Evolutionary conservation across 345 rosid species (phyloP).

Genomic region (Carallia brachiata): DNA sequence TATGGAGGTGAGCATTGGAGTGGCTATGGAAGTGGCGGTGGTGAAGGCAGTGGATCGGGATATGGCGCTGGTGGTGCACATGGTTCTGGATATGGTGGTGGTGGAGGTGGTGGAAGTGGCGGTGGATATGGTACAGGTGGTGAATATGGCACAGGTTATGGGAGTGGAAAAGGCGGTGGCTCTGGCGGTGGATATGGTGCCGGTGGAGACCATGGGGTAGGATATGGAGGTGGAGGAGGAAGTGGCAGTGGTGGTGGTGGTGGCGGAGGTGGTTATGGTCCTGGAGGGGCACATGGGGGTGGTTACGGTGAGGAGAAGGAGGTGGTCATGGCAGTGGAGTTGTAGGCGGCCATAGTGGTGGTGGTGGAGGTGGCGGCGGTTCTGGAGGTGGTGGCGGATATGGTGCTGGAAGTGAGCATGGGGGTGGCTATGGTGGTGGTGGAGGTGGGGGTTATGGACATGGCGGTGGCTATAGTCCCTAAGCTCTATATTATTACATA

Average conservation of each 20-base stretch:
- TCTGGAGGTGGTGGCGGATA: constrained; percentile 14
- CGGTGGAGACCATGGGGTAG: constrained; percentile 38
- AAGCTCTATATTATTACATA: background rate
- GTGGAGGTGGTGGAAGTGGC: constrained; percentile 17
- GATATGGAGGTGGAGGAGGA: constrained; percentile 26
- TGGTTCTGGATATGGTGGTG: constrained; percentile 19
- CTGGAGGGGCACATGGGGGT: constrained; percentile 32
- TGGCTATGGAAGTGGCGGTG: constrained; percentile 15
- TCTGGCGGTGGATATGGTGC: constrained; percentile 19
- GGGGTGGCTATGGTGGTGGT: constrained; percentile 18
- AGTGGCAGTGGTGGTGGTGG: constrained; percentile 37
- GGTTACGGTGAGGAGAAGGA: constrained; percentile 27
- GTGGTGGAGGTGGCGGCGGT: constrained; percentile 25
- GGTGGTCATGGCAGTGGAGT: constrained; percentile 18
- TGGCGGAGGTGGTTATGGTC: constrained; percentile 37
- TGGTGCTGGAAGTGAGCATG: constrained; percentile 19
- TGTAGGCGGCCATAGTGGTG: constrained; percentile 24
- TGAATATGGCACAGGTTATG: constrained; percentile 1
- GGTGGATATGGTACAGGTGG: constrained; percentile 18
- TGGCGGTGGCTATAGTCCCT: constrained; percentile 42
- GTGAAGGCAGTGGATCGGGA: constrained; percentile 1
- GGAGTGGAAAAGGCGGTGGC: constrained; percentile 9
- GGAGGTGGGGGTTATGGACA: constrained; percentile 20
- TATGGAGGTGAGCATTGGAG: background rate
- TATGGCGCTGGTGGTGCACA: constrained; percentile 9